A percentile compares a stretch with the other conserved stretches of the same genome.
Evolutionary conservation across 768 basidiomycete species (phyloP).

Genomic region (Tylopilus subfusipes): DNA sequence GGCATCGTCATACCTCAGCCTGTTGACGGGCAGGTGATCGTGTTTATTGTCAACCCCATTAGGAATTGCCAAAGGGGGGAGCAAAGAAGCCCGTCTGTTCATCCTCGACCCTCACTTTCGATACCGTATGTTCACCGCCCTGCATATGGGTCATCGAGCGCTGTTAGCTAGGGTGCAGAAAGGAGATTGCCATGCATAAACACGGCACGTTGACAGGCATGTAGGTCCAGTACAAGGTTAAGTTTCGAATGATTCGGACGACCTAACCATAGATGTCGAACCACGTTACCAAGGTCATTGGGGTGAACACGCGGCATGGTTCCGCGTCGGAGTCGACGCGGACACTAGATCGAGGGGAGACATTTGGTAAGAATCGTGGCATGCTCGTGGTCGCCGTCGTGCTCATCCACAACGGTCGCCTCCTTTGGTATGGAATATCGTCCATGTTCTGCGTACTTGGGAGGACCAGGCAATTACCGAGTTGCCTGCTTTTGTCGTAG

Average conservation of each 20-base stretch:
- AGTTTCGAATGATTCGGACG: constrained; percentile 14
- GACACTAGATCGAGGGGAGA: not conserved
- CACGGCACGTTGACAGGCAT: not conserved
- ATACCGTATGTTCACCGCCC: not conserved
- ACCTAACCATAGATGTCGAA: constrained; percentile 10
- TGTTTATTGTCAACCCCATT: not conserved
- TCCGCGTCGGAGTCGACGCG: constrained; percentile 10
- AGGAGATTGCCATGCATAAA: not conserved
- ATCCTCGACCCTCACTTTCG: not conserved
- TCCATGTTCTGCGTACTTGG: not conserved
- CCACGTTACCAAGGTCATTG: constrained; percentile 1
- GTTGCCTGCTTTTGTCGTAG: not conserved
- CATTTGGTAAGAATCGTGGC: not conserved
- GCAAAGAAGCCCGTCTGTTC: not conserved
- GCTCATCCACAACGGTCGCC: not conserved
- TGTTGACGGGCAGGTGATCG: not conserved
- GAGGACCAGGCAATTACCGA: not conserved
- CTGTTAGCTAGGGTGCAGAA: not conserved
- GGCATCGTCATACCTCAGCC: not conserved
- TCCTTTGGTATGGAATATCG: constrained; percentile 4
- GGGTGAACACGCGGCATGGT: not conserved
- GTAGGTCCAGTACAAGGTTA: constrained; percentile 19
- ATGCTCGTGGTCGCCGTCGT: not conserved
- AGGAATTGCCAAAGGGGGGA: not conserved
- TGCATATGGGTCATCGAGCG: not conserved